Base-by-base conservation (phyloP, 164 flowering plant genomes). In the Amborella trichopoda region DNA sequence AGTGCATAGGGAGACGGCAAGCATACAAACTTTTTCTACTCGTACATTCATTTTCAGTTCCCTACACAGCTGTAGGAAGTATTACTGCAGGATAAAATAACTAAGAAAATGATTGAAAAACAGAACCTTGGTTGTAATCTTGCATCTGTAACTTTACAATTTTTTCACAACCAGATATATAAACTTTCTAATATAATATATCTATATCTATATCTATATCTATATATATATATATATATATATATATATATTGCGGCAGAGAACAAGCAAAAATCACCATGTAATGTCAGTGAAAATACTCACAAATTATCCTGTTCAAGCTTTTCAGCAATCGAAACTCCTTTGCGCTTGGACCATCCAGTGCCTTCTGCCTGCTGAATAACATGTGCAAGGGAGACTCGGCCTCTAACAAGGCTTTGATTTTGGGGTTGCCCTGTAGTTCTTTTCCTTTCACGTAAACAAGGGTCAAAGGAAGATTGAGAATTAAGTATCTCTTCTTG, bases 221-320 rank as follows among this genome's bases (percentile, higher is more conserved):
- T n/a, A n/a, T n/a, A n/a, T 30, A 30, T 30, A 30, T 30, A 30
- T 30, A 30, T 30, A 30, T 11, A 30, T 30, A 30, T 30, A 30
- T 11, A 30, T 30, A 30, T 30, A 30, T 30, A 30, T 30, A 30
- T 30, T 6, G 8, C 8, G 8, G 11, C 34, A 30, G 8, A 30
- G 36, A 32, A 32, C 36, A 10, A 1, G 36, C 13, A 32, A 11
- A 32, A 32, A 11, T 10, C 13, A 32, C 11, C n/a, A 32, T 10
- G n/a, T 1, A 32, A 32, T 32, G 2, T 32, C 36, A 10, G n/a
- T 32, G n/a, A n/a, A 32, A 54, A 37, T 33, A 71, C 96, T 3
- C 74, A 93, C 99, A 87, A 61, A 64, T 87, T 91, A 54, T 84
- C 95, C 60, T 82, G 88, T 56, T 87, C 95, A 41, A 84, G 94